These are phyloP conservation scores for Dittrichia graveolens DNA, from an alignment of 129 eudicot species.

Conservation along the genomic window DNA sequence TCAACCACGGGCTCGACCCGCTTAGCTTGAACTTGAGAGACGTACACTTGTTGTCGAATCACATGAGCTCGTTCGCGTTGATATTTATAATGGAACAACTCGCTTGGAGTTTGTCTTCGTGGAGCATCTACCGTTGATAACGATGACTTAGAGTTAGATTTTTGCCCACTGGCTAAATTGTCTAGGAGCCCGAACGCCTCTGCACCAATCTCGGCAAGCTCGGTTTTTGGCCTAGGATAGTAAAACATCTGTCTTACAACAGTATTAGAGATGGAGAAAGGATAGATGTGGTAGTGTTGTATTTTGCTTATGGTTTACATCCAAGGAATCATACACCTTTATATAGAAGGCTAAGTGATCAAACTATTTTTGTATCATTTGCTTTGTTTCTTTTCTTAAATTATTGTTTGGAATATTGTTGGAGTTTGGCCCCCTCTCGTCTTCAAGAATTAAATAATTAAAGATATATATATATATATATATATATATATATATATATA, in stretches of 20 bases:
- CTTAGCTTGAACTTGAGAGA: background rate
- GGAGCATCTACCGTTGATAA: background rate
- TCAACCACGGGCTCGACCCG: constrained; percentile 26
- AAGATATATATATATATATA: background rate
- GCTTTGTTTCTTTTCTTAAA: too few species aligned
- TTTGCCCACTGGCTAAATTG: constrained; percentile 8
- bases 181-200: constrained; percentile 36
- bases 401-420: background rate
- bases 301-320: background rate
- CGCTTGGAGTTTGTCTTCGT: background rate
- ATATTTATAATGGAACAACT: constrained; percentile 21
- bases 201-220: constrained; percentile 32
- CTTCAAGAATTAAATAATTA: constrained; percentile 9
- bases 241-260: background rate
- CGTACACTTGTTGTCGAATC: constrained; percentile 9
- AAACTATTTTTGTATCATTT: background rate
- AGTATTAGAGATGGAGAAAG: background rate
- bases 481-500: too few species aligned
- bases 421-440: constrained; percentile 1
- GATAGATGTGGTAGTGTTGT: background rate
- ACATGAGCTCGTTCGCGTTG: constrained; percentile 15
- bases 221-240: constrained; percentile 16
- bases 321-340: constrained; percentile 1
- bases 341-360: constrained; percentile 17
- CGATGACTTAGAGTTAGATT: constrained; percentile 12